Evolutionary conservation across 345 rosid genomes (phyloP).

Genomic region (Pugionium cornutum): DNA sequence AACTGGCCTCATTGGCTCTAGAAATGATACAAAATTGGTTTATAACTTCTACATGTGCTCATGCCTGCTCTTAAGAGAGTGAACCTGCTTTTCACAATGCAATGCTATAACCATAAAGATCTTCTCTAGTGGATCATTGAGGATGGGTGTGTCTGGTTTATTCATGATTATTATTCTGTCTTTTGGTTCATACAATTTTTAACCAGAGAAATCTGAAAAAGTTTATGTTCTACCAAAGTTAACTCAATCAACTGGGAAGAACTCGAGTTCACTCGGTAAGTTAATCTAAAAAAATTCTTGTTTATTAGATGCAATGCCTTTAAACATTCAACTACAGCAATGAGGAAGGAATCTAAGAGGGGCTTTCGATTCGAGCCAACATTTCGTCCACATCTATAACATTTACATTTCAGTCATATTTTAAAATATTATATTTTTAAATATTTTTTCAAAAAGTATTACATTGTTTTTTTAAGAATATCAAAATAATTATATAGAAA

Average conservation of each 20-base stretch:
- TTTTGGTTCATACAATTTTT: neutral
- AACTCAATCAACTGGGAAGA: too few relatives aligned
- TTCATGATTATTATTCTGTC: neutral
- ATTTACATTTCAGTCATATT: too few relatives aligned
- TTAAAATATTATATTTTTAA: too few relatives aligned
- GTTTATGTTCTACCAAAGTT: too few relatives aligned
- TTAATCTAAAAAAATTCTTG: too few relatives aligned
- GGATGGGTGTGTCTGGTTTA: slow-evolving; percentile 13
- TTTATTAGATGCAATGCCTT: too few relatives aligned
- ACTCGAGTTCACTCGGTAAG: too few relatives aligned
- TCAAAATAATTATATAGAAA: too few relatives aligned
- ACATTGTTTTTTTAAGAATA: too few relatives aligned
- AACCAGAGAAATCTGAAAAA: too few relatives aligned
- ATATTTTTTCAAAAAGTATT: too few relatives aligned
- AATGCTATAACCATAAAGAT: slow-evolving; percentile 28
- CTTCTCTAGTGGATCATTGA: slow-evolving; percentile 16
- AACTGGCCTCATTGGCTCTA: slow-evolving; percentile 21
- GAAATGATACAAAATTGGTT: slow-evolving; percentile 21
- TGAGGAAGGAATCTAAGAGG: slow-evolving; percentile 27
- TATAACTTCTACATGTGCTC: slow-evolving; percentile 3
- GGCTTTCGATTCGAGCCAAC: neutral
- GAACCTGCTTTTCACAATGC: slow-evolving; percentile 9
- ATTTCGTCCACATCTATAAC: neutral
- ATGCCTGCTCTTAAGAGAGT: slow-evolving; percentile 19
- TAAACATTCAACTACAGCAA: neutral